Conservation (phyloP, 1,284 basidiomycete genomes). For the Phylloporus gajari region DNA sequence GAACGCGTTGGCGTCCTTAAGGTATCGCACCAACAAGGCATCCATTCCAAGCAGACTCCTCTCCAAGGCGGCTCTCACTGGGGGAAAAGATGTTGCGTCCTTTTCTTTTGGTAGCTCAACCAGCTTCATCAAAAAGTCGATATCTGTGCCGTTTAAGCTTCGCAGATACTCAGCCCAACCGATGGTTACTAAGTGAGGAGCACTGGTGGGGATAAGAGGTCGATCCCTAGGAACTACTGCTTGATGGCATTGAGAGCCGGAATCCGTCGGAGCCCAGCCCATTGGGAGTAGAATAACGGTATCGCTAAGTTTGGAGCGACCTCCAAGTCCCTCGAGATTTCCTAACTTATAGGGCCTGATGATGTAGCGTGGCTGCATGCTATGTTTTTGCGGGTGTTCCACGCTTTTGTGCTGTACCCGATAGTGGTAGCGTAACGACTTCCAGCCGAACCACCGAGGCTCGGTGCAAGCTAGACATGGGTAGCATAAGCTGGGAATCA, state of each 20-base stretch:
- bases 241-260: background rate
- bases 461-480: background rate
- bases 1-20: conserved; percentile 13
- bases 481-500: background rate
- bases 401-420: background rate
- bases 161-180: conserved; percentile 7
- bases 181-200: conserved; percentile 5
- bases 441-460: conserved; percentile 8
- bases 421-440: background rate
- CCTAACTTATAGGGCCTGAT: background rate
- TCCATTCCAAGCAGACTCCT: conserved; percentile 8
- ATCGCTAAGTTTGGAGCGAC: background rate
- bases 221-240: background rate
- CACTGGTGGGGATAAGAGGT: background rate
- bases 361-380: background rate
- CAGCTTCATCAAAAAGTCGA: conserved; percentile 6
- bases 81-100: background rate
- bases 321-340: background rate
- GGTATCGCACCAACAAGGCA: background rate
- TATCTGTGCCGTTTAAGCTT: background rate
- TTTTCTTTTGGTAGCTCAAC: background rate
- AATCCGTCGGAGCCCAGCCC: background rate
- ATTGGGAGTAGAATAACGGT: background rate
- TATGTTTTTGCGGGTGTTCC: background rate
- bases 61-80: conserved; percentile 8